Evolutionary conservation across 495 filamentous ascomycete species (phyloP).

Genomic region (Lepraria neglecta): DNA sequence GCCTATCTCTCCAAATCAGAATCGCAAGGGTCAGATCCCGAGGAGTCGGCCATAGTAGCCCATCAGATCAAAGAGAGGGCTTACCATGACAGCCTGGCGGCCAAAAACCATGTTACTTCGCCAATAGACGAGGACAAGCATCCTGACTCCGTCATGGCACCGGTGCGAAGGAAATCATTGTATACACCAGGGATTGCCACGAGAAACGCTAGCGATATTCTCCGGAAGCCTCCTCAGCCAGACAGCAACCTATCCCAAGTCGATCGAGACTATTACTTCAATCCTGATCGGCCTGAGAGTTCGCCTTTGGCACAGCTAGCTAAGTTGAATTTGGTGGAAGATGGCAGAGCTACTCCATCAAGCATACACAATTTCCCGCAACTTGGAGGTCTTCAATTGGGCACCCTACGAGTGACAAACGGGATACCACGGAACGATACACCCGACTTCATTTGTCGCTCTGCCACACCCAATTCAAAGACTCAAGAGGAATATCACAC

Average conservation of each 20-base stretch:
- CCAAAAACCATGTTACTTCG: constrained; percentile 25
- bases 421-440: constrained; percentile 38
- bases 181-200: constrained; percentile 47
- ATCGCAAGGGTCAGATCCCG: constrained; percentile 15
- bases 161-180: constrained; percentile 45
- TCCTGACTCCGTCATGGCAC: constrained; percentile 32
- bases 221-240: constrained; percentile 27
- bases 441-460: constrained; percentile 10
- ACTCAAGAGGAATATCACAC: constrained; percentile 19
- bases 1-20: constrained; percentile 22
- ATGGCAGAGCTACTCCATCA: constrained; percentile 36
- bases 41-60: constrained; percentile 22
- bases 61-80: constrained; percentile 28
- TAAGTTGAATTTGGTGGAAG: constrained; percentile 16
- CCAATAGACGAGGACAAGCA: constrained; percentile 28
- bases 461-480: constrained; percentile 10
- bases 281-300: constrained; percentile 21
- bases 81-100: constrained; percentile 24
- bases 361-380: constrained; percentile 42
- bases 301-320: constrained; percentile 28
- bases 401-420: constrained; percentile 47
- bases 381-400: constrained; percentile 43
- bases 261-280: constrained; percentile 26
- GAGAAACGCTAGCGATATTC: constrained; percentile 35
- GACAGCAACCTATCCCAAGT: constrained; percentile 11